A percentile compares a stretch with the other conserved stretches of the same genome.
Evolutionary conservation across 306 rosid species (phyloP).

Genomic region (Ammopiptanthus mongolicus): DNA sequence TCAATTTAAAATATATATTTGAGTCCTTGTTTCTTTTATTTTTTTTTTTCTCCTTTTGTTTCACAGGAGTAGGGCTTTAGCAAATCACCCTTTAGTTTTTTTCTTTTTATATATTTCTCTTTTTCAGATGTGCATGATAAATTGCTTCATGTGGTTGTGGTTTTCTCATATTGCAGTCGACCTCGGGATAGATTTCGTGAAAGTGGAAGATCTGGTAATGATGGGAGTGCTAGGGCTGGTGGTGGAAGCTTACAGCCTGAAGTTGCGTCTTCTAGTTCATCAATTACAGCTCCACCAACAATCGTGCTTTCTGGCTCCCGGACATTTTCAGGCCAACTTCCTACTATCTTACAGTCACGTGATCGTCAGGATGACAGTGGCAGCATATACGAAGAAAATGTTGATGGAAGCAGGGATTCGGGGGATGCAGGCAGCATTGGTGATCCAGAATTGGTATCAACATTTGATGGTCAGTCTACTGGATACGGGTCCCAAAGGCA

Average conservation of each 20-base stretch:
- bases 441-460: slow-evolving; percentile 71
- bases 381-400: slow-evolving; percentile 73
- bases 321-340: slow-evolving; percentile 65
- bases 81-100: neutral
- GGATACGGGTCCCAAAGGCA: slow-evolving; percentile 84
- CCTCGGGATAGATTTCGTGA: slow-evolving; percentile 90
- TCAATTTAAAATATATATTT: no score
- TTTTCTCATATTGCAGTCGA: slow-evolving; percentile 48
- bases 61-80: neutral
- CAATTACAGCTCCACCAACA: slow-evolving; percentile 48
- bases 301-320: slow-evolving; percentile 71
- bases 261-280: slow-evolving; percentile 45
- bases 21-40: neutral
- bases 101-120: neutral
- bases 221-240: slow-evolving; percentile 59
- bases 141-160: slow-evolving; percentile 4
- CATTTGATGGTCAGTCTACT: slow-evolving; percentile 69
- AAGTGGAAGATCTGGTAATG: slow-evolving; percentile 71
- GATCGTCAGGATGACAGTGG: slow-evolving; percentile 73
- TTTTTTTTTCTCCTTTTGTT: neutral
- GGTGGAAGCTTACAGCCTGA: slow-evolving; percentile 61
- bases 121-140: neutral
- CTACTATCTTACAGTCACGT: slow-evolving; percentile 83
- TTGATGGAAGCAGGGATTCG: slow-evolving; percentile 87
- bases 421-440: slow-evolving; percentile 86